Base-by-base conservation (phyloP, 2,329 filamentous ascomycete genomes). In the Periconia macrospinosa region DNA sequence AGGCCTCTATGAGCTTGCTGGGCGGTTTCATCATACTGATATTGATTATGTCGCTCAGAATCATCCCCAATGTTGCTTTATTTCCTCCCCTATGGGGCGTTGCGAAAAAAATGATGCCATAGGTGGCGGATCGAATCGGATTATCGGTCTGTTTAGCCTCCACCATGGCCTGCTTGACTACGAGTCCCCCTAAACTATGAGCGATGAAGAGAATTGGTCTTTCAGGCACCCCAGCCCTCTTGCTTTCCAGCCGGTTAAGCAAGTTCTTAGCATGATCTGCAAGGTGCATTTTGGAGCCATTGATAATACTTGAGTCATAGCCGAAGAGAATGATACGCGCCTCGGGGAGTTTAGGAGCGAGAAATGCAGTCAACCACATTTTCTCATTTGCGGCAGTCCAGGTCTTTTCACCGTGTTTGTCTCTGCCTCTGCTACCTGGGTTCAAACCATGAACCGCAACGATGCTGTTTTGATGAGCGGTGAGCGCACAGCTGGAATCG, bases 361-460 rank as follows among this genome's bases (percentile, higher is more conserved):
- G 42, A 33, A 56, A 52, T 37, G 52, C 41, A 13, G 35, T 19
- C 47, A 50, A 35, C 53, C 53, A 56, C 17, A 56, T 33, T 35
- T 55, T 56, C 18, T 41, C 49, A 14, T 37, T 46, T 33, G 40
- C 18, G 2, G 10, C 33, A 18, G 43, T 52, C 49, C 53, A 56
- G 15, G 53, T 56, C 20, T 46, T 49, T 23, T 35, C n/a, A 2
- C 49, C 49, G 47, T 56, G 53, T 11, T 27, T 41, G 13, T 47
- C 49, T 44, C 46, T 53, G 13, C 47, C 49, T 44, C 46, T 53
- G 33, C 44, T 49, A 27, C 23, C 37, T 14, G 53, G 53, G 35
- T 56, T 56, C 45, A 56, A 30, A 11, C 53, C 53, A 30, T 56
- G 53, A 9, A 56, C 49, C 1, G 47, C 45, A 41, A 52, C 46